Conservation (phyloP, 441 rosid species). For the Corymbia calophylla region DNA sequence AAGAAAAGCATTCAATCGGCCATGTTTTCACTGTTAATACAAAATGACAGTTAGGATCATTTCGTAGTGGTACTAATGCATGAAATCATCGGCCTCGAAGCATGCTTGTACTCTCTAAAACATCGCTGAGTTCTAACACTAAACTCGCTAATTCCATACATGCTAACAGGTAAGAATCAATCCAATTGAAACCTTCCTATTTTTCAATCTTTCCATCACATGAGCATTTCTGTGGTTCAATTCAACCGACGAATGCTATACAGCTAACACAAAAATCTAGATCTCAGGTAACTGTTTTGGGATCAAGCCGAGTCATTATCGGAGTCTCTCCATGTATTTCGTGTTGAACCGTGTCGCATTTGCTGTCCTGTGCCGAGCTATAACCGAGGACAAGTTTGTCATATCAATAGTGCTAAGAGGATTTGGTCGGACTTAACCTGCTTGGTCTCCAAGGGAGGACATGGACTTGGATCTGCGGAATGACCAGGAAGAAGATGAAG, state of each 20-base stretch:
- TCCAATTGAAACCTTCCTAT: not conserved
- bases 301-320: not conserved
- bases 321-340: not conserved
- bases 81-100: not conserved
- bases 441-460: conserved; percentile 45
- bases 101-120: not conserved
- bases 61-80: not conserved
- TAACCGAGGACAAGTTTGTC: not conserved
- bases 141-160: not conserved
- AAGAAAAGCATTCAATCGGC: not conserved
- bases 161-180: not conserved
- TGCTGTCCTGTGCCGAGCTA: not conserved
- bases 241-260: not conserved
- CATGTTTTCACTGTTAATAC: not conserved
- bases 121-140: not conserved
- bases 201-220: not conserved
- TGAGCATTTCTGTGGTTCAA: not conserved
- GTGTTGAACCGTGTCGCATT: not conserved
- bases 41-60: not conserved
- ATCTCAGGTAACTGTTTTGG: not conserved
- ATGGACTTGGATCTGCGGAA: conserved; percentile 57
- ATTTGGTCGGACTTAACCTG: not conserved
- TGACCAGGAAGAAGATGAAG: conserved; percentile 34
- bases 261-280: not conserved
- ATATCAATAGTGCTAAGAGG: not conserved